Evolutionary conservation across 352 stramenopile species (phyloP).

Genomic region (Saprolegnia parasitica): DNA sequence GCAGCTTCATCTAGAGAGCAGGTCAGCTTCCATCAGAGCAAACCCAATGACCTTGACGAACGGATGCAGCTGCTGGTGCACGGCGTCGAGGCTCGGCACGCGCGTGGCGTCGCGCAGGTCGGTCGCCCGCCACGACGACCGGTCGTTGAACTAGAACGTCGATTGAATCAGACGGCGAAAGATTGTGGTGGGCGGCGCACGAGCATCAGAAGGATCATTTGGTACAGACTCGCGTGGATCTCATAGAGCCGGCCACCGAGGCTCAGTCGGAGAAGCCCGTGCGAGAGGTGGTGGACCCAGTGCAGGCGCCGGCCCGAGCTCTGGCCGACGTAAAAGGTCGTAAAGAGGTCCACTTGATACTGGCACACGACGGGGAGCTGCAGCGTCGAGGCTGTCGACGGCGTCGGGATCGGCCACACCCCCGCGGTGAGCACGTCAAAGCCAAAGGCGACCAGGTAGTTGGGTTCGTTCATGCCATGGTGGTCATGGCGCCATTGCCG

Average conservation of each 20-base stretch:
- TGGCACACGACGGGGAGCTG: slow-evolving; percentile 54
- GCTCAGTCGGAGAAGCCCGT: slow-evolving; percentile 57
- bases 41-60: slow-evolving; percentile 85
- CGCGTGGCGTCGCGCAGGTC: slow-evolving; percentile 48
- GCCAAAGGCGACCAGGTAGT: slow-evolving; percentile 42
- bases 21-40: neutral
- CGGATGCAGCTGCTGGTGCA: slow-evolving; percentile 57
- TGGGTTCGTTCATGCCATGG: slow-evolving; percentile 36
- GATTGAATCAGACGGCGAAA: neutral
- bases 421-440: slow-evolving; percentile 79
- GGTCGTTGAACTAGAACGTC: slow-evolving; percentile 65
- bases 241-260: slow-evolving; percentile 77
- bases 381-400: slow-evolving; percentile 44
- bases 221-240: slow-evolving; percentile 76
- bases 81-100: slow-evolving; percentile 47
- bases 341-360: slow-evolving; percentile 64
- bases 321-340: slow-evolving; percentile 72
- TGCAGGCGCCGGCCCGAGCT: slow-evolving; percentile 73
- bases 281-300: slow-evolving; percentile 76
- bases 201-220: slow-evolving; percentile 74
- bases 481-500: slow-evolving; percentile 67
- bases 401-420: slow-evolving; percentile 76
- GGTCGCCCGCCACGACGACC: slow-evolving; percentile 26
- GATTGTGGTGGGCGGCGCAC: slow-evolving; percentile 33
- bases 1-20: slow-evolving; percentile 39